Evolutionary conservation across 352 stramenopile species (phyloP).

Genomic region (Globisporangium megalacanthum): DNA sequence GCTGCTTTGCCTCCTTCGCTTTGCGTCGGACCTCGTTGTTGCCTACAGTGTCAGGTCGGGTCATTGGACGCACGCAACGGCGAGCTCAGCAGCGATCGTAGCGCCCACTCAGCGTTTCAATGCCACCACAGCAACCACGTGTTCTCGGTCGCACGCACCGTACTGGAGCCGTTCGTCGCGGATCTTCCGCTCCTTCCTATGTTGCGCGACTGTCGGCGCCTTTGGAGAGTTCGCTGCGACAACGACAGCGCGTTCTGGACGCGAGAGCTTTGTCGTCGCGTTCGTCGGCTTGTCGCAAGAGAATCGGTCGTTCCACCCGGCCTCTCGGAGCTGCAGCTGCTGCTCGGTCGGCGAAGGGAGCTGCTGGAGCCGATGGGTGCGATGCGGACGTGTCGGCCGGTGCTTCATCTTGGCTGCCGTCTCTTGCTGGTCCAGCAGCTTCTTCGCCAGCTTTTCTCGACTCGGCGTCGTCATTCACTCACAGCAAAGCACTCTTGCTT

Average conservation of each 20-base stretch:
- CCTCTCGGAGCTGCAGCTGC: slow-evolving; percentile 54
- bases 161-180: slow-evolving; percentile 53
- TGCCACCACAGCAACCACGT: too few relatives aligned
- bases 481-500: too few relatives aligned
- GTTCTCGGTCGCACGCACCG: slow-evolving; percentile 14
- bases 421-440: slow-evolving; percentile 28
- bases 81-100: background rate
- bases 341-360: slow-evolving; percentile 37
- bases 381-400: slow-evolving; percentile 16
- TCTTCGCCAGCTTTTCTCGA: slow-evolving; percentile 41
- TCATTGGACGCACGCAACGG: background rate
- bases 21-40: slow-evolving; percentile 20
- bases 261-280: slow-evolving; percentile 31
- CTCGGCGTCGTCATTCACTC: slow-evolving; percentile 1
- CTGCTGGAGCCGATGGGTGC: slow-evolving; percentile 30
- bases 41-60: slow-evolving; percentile 8
- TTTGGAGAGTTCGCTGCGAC: slow-evolving; percentile 12
- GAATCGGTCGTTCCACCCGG: slow-evolving; percentile 76
- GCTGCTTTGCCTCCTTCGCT: slow-evolving; percentile 8
- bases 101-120: too few relatives aligned
- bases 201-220: slow-evolving; percentile 9
- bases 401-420: slow-evolving; percentile 3
- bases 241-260: slow-evolving; percentile 15
- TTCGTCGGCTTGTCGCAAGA: slow-evolving; percentile 42
- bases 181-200: slow-evolving; percentile 43